Evolutionary conservation across 169 alveolate genomes (phyloP).

Genomic region (Cryptosporidium felis): DNA sequence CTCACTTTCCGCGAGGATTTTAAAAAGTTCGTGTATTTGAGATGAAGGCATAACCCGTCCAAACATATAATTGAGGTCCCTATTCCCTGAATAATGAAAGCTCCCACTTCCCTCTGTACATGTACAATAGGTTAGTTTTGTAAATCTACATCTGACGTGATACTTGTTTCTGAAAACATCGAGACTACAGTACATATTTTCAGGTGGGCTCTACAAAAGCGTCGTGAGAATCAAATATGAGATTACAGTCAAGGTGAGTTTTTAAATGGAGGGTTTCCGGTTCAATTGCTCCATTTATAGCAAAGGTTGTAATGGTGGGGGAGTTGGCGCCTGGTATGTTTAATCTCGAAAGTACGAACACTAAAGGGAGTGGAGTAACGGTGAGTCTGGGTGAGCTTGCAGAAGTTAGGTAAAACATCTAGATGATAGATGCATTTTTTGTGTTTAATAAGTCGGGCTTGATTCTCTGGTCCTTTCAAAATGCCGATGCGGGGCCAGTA

Average conservation of each 20-base stretch:
- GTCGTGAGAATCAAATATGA: background rate
- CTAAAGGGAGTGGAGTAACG: background rate
- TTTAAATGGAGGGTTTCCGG: too few species aligned
- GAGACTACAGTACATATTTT: background rate
- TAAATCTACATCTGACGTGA: slow-evolving; percentile 38
- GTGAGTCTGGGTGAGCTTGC: background rate
- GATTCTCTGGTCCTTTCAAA: slow-evolving; percentile 48
- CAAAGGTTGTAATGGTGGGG: slow-evolving; percentile 22
- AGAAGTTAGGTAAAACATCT: background rate
- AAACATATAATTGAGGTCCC: slow-evolving; percentile 27
- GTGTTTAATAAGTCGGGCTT: slow-evolving; percentile 47
- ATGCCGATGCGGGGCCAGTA: background rate
- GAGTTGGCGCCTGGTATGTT: slow-evolving; percentile 12
- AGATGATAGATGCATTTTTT: slow-evolving; percentile 63
- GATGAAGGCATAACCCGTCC: slow-evolving; percentile 25
- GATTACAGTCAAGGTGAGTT: background rate
- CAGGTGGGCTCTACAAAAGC: background rate
- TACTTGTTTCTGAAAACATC: slow-evolving; percentile 39
- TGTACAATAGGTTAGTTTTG: slow-evolving; percentile 54
- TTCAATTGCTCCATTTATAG: too few species aligned
- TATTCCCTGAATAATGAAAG: background rate
- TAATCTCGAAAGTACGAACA: background rate
- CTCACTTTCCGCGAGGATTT: slow-evolving; percentile 36
- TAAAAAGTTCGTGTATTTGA: slow-evolving; percentile 4
- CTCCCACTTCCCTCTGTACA: slow-evolving; percentile 5